These are phyloP conservation scores for Amesomyces nigricolor DNA, from an alignment of 2,329 filamentous ascomycete species.

Conservation along the genomic window DNA sequence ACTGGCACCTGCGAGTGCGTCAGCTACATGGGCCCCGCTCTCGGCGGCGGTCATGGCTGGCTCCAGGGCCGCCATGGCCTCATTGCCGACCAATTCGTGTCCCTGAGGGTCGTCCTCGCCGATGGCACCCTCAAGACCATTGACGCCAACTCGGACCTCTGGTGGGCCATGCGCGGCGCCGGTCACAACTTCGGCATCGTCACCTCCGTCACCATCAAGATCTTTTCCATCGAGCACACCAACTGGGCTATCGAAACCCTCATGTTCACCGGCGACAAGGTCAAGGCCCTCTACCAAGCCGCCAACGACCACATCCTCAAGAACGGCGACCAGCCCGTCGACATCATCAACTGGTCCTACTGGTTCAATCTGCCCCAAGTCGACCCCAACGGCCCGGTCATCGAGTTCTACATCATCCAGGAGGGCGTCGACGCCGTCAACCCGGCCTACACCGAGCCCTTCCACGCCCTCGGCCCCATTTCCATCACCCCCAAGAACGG, in stretches of 20 bases:
- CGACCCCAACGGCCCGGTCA: slow-evolving; percentile 39
- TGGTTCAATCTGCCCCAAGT: slow-evolving; percentile 37
- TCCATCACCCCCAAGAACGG: slow-evolving; percentile 31
- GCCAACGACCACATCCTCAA: slow-evolving; percentile 34
- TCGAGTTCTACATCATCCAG: slow-evolving; percentile 39
- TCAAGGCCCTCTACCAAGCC: slow-evolving; percentile 40
- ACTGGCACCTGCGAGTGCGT: slow-evolving; percentile 49
- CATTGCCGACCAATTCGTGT: slow-evolving; percentile 47
- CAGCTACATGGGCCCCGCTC: slow-evolving; percentile 31
- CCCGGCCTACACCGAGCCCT: slow-evolving; percentile 37
- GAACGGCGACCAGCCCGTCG: slow-evolving; percentile 35
- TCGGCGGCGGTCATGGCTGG: slow-evolving; percentile 49
- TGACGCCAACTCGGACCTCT: slow-evolving; percentile 43
- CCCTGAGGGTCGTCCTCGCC: slow-evolving; percentile 46
- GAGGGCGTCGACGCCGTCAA: slow-evolving; percentile 40
- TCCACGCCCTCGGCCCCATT: slow-evolving; percentile 38
- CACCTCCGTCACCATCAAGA: slow-evolving; percentile 40
- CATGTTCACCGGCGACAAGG: slow-evolving; percentile 40
- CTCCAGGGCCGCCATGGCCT: slow-evolving; percentile 50
- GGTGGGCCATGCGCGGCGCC: slow-evolving; percentile 51
- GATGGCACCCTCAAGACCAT: slow-evolving; percentile 38
- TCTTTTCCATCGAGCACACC: slow-evolving; percentile 32
- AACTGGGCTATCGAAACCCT: slow-evolving; percentile 38
- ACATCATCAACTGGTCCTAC: slow-evolving; percentile 47
- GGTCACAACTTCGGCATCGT: slow-evolving; percentile 56